Evolutionary conservation across 2,329 filamentous ascomycete species (phyloP).

Genomic region (Fusarium sp.): DNA sequence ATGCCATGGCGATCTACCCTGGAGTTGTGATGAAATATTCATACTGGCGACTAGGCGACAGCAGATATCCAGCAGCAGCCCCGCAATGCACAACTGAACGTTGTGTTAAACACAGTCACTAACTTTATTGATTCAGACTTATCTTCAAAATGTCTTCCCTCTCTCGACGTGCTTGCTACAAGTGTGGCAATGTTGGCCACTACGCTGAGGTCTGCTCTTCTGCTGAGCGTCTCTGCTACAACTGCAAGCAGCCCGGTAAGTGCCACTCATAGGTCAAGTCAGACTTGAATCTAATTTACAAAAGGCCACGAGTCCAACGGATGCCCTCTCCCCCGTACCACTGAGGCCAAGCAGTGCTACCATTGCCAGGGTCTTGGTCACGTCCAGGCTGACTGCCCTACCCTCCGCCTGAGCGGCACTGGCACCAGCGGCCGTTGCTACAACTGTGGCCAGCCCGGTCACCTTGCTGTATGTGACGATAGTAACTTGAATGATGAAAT

Average conservation of each 20-base stretch:
- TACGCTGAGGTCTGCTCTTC: slow-evolving; percentile 94
- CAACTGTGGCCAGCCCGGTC: slow-evolving; percentile 92
- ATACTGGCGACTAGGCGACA: neutral
- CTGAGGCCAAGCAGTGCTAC: slow-evolving; percentile 99
- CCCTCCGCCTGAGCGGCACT: slow-evolving; percentile 87
- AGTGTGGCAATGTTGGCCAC: slow-evolving; percentile 85
- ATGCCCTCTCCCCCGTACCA: slow-evolving; percentile 95
- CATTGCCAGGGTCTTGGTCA: slow-evolving; percentile 99
- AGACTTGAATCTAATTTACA: slow-evolving; percentile 11
- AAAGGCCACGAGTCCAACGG: slow-evolving; percentile 93
- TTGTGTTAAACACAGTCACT: slow-evolving; percentile 4
- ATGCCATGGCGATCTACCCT: neutral
- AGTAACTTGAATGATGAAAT: neutral
- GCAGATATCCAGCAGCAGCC: slow-evolving; percentile 1
- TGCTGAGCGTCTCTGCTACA: slow-evolving; percentile 98
- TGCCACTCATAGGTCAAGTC: neutral
- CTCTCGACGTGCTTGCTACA: slow-evolving; percentile 86
- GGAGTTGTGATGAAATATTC: neutral
- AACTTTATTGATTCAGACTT: slow-evolving; percentile 24
- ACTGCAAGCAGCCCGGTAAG: slow-evolving; percentile 90
- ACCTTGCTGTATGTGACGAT: slow-evolving; percentile 78
- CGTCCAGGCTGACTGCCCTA: slow-evolving; percentile 98
- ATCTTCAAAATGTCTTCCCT: slow-evolving; percentile 76
- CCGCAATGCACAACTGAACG: slow-evolving; percentile 1
- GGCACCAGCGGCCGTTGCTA: slow-evolving; percentile 91